Conservation (phyloP, 805 yeast species). For the Ogataea minuta region DNA sequence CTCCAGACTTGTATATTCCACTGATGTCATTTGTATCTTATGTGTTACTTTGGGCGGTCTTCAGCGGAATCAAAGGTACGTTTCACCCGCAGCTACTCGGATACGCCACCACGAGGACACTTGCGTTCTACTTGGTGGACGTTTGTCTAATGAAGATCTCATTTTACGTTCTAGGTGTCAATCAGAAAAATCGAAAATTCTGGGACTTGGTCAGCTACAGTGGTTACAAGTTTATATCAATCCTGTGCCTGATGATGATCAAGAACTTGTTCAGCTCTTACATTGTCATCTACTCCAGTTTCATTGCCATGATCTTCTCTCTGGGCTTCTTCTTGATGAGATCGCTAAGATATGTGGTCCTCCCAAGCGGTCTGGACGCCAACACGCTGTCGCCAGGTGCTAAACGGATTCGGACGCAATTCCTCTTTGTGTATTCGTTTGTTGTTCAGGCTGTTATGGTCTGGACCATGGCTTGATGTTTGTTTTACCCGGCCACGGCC, state of each 20-base stretch:
- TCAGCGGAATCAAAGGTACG: slow-evolving; percentile 81
- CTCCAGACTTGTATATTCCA: slow-evolving; percentile 96
- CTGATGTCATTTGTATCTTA: slow-evolving; percentile 90
- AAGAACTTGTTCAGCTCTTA: slow-evolving; percentile 41
- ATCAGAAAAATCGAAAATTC: slow-evolving; percentile 49
- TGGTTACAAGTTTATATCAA: slow-evolving; percentile 91
- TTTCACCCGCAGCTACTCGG: slow-evolving; percentile 95
- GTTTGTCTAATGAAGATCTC: slow-evolving; percentile 74
- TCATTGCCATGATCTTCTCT: slow-evolving; percentile 49
- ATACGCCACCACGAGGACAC: slow-evolving; percentile 77
- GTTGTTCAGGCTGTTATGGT: slow-evolving; percentile 73
- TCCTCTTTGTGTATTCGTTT: slow-evolving; percentile 80
- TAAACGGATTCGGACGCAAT: slow-evolving; percentile 80
- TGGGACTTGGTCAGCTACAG: slow-evolving; percentile 87
- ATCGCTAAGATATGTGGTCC: slow-evolving; percentile 63
- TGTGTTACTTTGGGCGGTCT: slow-evolving; percentile 75
- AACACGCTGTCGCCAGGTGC: slow-evolving; percentile 63
- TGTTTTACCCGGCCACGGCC: slow-evolving; percentile 8
- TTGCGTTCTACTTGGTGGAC: slow-evolving; percentile 80
- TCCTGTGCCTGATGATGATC: slow-evolving; percentile 53
- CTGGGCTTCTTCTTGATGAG: slow-evolving; percentile 68
- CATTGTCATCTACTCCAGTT: slow-evolving; percentile 36
- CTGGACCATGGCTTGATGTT: slow-evolving; percentile 55
- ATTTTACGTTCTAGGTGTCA: slow-evolving; percentile 72
- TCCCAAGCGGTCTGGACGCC: slow-evolving; percentile 57